Base-by-base conservation (phyloP, 2,329 filamentous ascomycete genomes). In the Geosmithia putterillii region DNA sequence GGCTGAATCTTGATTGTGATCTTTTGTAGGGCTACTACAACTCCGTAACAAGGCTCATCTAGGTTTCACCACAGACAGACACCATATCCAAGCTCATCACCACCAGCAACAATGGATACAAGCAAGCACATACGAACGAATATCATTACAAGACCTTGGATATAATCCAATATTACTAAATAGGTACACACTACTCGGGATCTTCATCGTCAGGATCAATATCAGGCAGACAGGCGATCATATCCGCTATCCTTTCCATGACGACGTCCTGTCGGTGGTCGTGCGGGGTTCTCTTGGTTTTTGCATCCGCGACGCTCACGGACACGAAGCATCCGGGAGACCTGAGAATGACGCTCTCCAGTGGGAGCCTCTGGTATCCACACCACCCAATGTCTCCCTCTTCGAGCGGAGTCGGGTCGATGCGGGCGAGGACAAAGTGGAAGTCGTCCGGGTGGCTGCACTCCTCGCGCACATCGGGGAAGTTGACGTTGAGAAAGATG, bases 401-500 rank as follows among this genome's bases (percentile, higher is more conserved):
- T 21, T 69, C 68, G 45, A 78, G 60, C 42, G 77, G 57, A 2
- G 76, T 65, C 32, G 65, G 59, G 54, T 78, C 73, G 53, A 86
- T 76, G 18, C 81, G 68, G 40, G 67, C 78, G 25, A 85, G 60
- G 5, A 85, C 73, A 58, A 75, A 86, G 51, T 70, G 69, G 65
- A 83, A 82, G 43, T 79, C 61, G 23, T 61, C 60, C 0, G 69
- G 56, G 20, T 63, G 60, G 12, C 62, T 66, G 60, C 81, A 85
- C 42, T 58, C 56, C 0, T 56, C 65, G 6, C 61, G 58, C 2
- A 75, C 70, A 45, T 66, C 58, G 4, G 76, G 76, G 52, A 82
- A 83, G 60, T 86, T 86, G 51, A 86, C 79, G 50, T 85, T 86
- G 25, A 86, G 67, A 56, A 70, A 83, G 32, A 74, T 67, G 39